Percentiles rank a stretch among this genome's conserved stretches.
These are phyloP conservation scores for Pueraria montana DNA, from an alignment of 306 rosid species.

Conservation along the genomic window DNA sequence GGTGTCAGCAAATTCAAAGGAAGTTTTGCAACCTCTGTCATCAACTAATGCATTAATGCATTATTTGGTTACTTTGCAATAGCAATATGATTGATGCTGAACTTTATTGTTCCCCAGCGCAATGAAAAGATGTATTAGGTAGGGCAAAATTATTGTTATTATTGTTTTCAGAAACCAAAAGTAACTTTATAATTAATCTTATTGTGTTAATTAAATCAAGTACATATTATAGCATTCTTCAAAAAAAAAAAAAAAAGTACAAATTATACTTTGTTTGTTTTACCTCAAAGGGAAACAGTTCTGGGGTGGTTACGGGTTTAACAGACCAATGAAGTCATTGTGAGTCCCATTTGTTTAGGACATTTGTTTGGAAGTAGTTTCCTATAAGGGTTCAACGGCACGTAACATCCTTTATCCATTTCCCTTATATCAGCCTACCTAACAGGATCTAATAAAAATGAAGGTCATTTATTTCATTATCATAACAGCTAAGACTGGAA, in stretches of 20 bases:
- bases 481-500: slow-evolving; percentile 29
- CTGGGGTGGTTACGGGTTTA: not conserved
- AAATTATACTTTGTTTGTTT: not conserved
- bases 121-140: slow-evolving; percentile 36
- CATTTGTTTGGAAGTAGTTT: slow-evolving; percentile 5
- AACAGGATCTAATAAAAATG: not conserved
- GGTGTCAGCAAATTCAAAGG: slow-evolving; percentile 25
- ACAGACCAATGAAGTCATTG: not conserved
- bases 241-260: not conserved
- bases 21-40: slow-evolving; percentile 27
- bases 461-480: not conserved
- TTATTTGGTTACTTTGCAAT: slow-evolving; percentile 23
- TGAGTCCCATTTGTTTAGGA: slow-evolving; percentile 16
- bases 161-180: slow-evolving; percentile 1
- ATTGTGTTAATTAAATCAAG: not conserved
- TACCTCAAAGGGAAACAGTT: not conserved
- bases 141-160: slow-evolving; percentile 14
- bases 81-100: slow-evolving; percentile 33
- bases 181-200: slow-evolving; percentile 26
- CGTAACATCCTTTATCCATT: slow-evolving; percentile 16
- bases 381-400: slow-evolving; percentile 3
- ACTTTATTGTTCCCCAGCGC: slow-evolving; percentile 40
- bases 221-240: not conserved
- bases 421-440: not conserved
- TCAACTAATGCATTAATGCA: slow-evolving; percentile 24